Evolutionary conservation across 2,329 filamentous ascomycete species (phyloP).

Genomic region (Tolypocladium ovalisporum): DNA sequence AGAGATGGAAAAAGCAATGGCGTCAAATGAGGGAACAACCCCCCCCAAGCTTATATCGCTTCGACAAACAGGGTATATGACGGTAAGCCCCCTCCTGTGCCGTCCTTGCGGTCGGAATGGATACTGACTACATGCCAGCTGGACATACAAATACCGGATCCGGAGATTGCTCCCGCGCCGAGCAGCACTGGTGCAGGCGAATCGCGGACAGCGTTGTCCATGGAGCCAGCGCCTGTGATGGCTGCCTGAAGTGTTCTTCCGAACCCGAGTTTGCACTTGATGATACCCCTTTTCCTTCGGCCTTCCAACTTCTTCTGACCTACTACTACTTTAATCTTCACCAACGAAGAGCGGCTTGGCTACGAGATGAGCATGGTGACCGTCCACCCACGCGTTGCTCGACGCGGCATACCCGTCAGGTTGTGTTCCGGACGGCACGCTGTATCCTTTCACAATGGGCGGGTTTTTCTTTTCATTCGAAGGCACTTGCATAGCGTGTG

Average conservation of each 20-base stretch:
- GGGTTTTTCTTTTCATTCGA: background rate
- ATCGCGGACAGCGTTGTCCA: slow-evolving; percentile 19
- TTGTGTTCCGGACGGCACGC: background rate
- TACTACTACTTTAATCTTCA: background rate
- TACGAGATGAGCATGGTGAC: background rate
- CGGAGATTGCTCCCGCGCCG: slow-evolving; percentile 50
- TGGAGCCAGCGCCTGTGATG: slow-evolving; percentile 19
- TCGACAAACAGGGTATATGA: slow-evolving; percentile 80
- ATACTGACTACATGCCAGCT: slow-evolving; percentile 36
- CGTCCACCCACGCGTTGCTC: background rate
- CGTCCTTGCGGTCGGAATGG: no score
- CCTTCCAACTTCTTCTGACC: background rate
- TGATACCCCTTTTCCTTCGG: slow-evolving; percentile 1
- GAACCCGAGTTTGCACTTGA: background rate
- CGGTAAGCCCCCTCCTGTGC: slow-evolving; percentile 34
- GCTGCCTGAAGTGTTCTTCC: slow-evolving; percentile 9
- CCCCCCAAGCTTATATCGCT: slow-evolving; percentile 67
- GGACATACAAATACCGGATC: slow-evolving; percentile 73
- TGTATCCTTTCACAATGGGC: background rate
- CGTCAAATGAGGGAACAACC: slow-evolving; percentile 37
- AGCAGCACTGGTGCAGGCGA: slow-evolving; percentile 30
- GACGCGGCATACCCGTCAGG: no score
- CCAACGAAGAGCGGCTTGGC: background rate
- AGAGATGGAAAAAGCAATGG: slow-evolving; percentile 48
- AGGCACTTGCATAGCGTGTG: background rate